Evolutionary conservation across 768 basidiomycete genomes (phyloP), one percentile per base, ranked within the genome.

Genomic region (Tephrocybe sp.): DNA sequence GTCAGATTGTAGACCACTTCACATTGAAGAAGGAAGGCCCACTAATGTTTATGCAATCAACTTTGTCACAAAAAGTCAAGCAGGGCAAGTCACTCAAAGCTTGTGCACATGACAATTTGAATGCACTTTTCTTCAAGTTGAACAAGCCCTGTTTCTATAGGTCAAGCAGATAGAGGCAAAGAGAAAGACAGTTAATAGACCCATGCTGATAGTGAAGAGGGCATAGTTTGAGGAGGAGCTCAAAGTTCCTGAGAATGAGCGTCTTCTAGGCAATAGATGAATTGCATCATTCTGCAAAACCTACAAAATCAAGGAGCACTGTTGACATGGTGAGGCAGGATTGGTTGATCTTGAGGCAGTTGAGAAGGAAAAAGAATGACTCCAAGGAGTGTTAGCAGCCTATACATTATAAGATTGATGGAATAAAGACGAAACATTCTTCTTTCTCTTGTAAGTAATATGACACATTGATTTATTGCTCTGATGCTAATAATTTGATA

Each of bases 111-210:
- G 20, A 26, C 32, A 46, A 61, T 33, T 65, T 65, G 8, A 62
- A 51, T 49, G 64, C 63, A 4, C 47, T 69, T 11, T 68, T 64
- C 0, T 50, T 52, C 31, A 71, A 72, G 51, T 72, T 72, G 30
- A 16, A 30, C 26, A 7, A 7, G 26, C 26, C 26, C 26, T 26
- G 26, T 26, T 26, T 26, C 26, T 26, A 26, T 26, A 7, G 26
- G 26, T 26, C 26, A 26, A 26, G 26, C 3, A 26, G 26, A 26
- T 26, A 7, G 26, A 26, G 26, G 26, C 26, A 26, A 26, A 26
- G 26, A 7, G 26, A 26, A 7, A 26, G 26, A 26, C 26, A 7
- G 26, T 26, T 26, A 26, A 26, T 26, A 7, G 26, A 26, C 26
- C 26, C 26, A 26, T 26, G 26, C 26, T 26, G 26, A 7, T 26